Evolutionary conservation across 164 flowering plant species (phyloP), one percentile per base, ranked within the genome.

Genomic region (Vitis rotundifolia): DNA sequence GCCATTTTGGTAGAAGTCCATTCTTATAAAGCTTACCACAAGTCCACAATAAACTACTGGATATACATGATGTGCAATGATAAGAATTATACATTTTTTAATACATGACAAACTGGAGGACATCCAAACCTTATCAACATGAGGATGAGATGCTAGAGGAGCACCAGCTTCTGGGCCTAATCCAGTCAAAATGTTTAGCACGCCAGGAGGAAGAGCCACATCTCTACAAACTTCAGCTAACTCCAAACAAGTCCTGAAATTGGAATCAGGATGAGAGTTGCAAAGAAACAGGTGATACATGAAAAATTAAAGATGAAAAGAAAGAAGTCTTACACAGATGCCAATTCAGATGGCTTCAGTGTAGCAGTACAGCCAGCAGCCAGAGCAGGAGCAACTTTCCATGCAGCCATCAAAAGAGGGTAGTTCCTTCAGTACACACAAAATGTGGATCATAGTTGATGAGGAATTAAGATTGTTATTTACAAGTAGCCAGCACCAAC

Each of bases 301-400:
- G 59, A 59, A 49, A 64, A 71, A 60, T 12, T 2, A 63, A 28
- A 29, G 37, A 29, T 4, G n/a, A 64, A 53, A 18, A 10, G 9
- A 26, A 61, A 14, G 22, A 75, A 61, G 54, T 72, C 90, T 71
- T 87, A 95, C 99, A 89, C 76, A 9, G 99, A 93, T 70, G 98
- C 84, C 82, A 95, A 61, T 76, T 95, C 99, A 53, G 99, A 95
- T 19, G 98, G 99, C 83, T 95, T 95, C 61, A 95, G 81, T 73
- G 93, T 81, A 61, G 98, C 98, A 61, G 97, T 73, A 78, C 99
- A 95, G 0, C 99, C 99, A 79, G 99, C 98, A 49, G 99, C 99
- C 70, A 95, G 77, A 63, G 98, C 92, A 73, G 99, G 95, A 78
- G 98, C 99, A 49, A 93, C 98, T 82, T 95, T 95, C 99, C 99